These are phyloP conservation scores for Neurospora sublineolata DNA, from an alignment of 495 filamentous ascomycete genomes.

Conservation along the genomic window DNA sequence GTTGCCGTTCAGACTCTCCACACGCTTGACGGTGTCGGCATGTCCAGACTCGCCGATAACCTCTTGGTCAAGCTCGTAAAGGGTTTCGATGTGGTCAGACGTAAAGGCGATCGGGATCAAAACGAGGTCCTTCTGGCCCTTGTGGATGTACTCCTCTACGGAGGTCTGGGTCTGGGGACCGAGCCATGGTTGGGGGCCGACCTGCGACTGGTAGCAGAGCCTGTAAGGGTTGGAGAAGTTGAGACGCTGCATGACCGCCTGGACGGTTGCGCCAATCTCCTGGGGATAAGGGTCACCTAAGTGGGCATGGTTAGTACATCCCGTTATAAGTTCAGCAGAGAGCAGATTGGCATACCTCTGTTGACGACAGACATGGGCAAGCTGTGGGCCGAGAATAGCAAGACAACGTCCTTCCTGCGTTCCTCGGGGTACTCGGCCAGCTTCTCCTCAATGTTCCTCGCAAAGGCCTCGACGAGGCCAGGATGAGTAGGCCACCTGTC, in stretches of 20 bases:
- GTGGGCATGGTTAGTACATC: conserved; percentile 9
- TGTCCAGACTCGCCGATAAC: conserved; percentile 85
- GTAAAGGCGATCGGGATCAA: conserved; percentile 97
- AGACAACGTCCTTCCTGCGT: conserved; percentile 61
- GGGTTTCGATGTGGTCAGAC: conserved; percentile 94
- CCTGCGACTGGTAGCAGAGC: conserved; percentile 96
- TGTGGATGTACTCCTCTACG: conserved; percentile 77
- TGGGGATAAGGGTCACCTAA: conserved; percentile 89
- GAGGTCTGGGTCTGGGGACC: conserved; percentile 86
- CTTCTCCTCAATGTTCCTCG: conserved; percentile 74
- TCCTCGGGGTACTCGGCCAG: conserved; percentile 74
- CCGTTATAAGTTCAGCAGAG: background rate
- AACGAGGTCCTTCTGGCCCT: conserved; percentile 81
- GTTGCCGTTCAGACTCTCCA: conserved; percentile 86
- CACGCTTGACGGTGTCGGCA: conserved; percentile 68
- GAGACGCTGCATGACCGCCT: conserved; percentile 88
- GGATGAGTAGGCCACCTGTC: conserved; percentile 91
- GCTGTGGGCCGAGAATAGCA: conserved; percentile 92
- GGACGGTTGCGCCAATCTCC: conserved; percentile 93
- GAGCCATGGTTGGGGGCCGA: conserved; percentile 90
- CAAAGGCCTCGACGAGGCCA: conserved; percentile 84
- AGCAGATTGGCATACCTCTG: conserved; percentile 41
- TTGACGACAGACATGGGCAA: conserved; percentile 96
- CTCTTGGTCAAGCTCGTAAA: conserved; percentile 91
- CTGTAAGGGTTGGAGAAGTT: conserved; percentile 81